Base-by-base conservation (phyloP, 768 basidiomycete genomes). In the Mycena capillaripes region DNA sequence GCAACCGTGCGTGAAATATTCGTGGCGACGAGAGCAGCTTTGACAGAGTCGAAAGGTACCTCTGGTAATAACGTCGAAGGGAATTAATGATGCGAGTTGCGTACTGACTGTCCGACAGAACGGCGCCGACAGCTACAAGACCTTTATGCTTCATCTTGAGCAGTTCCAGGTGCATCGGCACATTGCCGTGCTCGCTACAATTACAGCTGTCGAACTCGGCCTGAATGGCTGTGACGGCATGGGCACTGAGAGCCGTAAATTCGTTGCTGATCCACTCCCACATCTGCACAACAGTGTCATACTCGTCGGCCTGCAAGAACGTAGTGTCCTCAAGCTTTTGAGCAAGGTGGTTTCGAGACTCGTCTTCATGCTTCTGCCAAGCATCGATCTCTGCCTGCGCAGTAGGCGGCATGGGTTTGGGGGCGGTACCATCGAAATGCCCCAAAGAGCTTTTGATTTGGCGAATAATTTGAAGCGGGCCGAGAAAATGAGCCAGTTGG, bases 341-440 rank as follows among this genome's bases (percentile, higher is more conserved):
- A 6, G 76, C 79, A 12, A 84, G 79, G 8, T 83, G 56, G 17
- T 77, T 76, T 56, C 62, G 76, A 14, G 82, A 78, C 0, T 82
- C 70, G 68, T 74, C 75, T 78, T 86, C 76, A 75, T 84, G 72
- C 79, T 82, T 79, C 70, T 83, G 69, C 85, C 84, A 82, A 23
- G 65, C 53, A 12, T 46, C 48, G 21, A 78, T 40, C 21, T 67
- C 66, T 2, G 66, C 56, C 56, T 67, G 66, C 11, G 48, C 76
- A 10, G 76, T 66, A 14, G 68, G 64, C 21, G 70, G 61, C 27
- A 12, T 46, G 17, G 78, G 79, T 30, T 65, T 46, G 19, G 70
- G 9, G 10, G 57, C 23, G 16, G 72, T 71, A 36, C 83, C 78
- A 70, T 78, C 72, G 40, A 81, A 81, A 69, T 82, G 81, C 30